Conservation (phyloP, 495 filamentous ascomycete species). For the Penicillium canariense region DNA sequence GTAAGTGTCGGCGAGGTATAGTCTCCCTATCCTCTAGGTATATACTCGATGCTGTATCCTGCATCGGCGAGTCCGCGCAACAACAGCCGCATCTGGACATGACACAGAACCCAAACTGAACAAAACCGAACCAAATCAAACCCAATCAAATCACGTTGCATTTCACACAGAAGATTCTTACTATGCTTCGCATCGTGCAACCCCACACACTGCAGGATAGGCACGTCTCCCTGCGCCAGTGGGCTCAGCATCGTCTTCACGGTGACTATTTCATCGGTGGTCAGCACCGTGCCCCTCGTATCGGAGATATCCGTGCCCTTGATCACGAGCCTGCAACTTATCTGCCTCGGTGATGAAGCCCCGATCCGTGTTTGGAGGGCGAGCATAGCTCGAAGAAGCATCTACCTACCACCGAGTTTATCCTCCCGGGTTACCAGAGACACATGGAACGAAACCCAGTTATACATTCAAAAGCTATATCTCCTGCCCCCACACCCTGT, state of each 20-base stretch:
- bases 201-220: slow-evolving; percentile 40
- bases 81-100: no score
- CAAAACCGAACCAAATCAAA: no score
- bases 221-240: slow-evolving; percentile 34
- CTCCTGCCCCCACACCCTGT: slow-evolving; percentile 21
- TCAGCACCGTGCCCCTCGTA: slow-evolving; percentile 27
- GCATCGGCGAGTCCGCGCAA: no score
- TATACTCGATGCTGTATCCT: no score
- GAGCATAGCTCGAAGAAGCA: slow-evolving; percentile 37
- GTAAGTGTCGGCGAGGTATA: not conserved
- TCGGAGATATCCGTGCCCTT: slow-evolving; percentile 42
- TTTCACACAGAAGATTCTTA: slow-evolving; percentile 9
- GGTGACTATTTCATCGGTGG: slow-evolving; percentile 34
- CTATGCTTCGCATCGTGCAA: slow-evolving; percentile 43
- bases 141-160: no score
- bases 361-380: slow-evolving; percentile 36
- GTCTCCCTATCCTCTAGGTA: no score
- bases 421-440: no score
- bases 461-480: no score
- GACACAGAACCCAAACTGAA: no score
- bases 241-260: slow-evolving; percentile 38
- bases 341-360: slow-evolving; percentile 37
- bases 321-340: slow-evolving; percentile 39
- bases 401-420: not conserved
- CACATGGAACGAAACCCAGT: no score